phyloP scores from a whole-genome alignment of 768 basidiomycete genomes.

The Pholiota molesta region DNA sequence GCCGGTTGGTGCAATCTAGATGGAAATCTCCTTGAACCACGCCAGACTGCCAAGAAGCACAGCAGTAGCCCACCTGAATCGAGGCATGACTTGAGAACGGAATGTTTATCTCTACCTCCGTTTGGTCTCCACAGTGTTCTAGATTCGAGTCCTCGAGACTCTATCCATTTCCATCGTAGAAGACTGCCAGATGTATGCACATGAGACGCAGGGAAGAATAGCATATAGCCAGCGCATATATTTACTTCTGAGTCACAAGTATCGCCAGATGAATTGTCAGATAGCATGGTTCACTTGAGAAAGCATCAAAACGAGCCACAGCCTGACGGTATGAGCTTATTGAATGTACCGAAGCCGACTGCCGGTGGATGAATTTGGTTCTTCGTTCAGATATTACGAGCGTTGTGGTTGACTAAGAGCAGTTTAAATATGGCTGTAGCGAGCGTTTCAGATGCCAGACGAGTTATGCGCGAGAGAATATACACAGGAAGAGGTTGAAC shows the following conservation, averaged over 20 bases:
- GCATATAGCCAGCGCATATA: constrained; percentile 20
- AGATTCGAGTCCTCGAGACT: not conserved
- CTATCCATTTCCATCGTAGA: constrained; percentile 10
- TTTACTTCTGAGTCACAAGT: constrained; percentile 23
- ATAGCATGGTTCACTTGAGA: constrained; percentile 14
- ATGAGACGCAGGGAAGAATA: constrained; percentile 17
- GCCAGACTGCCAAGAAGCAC: constrained; percentile 8
- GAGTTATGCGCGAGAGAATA: constrained; percentile 12
- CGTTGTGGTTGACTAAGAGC: not conserved
- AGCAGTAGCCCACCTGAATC: constrained; percentile 17
- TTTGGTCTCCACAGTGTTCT: constrained; percentile 10
- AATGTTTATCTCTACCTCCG: constrained; percentile 7
- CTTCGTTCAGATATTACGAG: constrained; percentile 15
- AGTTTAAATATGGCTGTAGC: constrained; percentile 12
- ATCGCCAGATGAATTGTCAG: constrained; percentile 14
- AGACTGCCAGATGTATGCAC: constrained; percentile 30
- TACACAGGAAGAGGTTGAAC: constrained; percentile 12
- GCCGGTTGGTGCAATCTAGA: constrained; percentile 20
- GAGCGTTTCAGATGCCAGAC: not conserved
- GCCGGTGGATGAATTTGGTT: constrained; percentile 10
- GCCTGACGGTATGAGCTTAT: constrained; percentile 13
- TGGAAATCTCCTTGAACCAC: constrained; percentile 23
- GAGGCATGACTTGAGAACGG: constrained; percentile 8
- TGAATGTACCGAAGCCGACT: constrained; percentile 9
- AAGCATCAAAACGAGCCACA: constrained; percentile 15